These are phyloP conservation scores for Neurospora terricola DNA, from an alignment of 495 filamentous ascomycete species.

Conservation along the genomic window DNA sequence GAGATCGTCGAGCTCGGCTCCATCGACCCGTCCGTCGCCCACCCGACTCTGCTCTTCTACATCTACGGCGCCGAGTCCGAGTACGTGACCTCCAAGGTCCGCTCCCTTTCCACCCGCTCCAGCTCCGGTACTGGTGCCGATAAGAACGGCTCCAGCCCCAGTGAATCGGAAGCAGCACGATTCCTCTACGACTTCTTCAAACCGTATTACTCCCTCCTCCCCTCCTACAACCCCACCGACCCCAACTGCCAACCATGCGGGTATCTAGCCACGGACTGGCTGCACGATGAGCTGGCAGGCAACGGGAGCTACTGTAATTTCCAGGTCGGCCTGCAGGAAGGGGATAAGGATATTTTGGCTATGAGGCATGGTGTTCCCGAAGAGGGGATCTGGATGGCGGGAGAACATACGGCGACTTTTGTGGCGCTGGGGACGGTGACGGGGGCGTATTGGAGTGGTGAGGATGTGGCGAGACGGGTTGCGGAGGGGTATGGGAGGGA, in stretches of 20 bases:
- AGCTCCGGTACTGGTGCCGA: neutral
- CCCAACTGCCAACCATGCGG: slow-evolving; percentile 52
- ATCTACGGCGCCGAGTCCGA: slow-evolving; percentile 57
- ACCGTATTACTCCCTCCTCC: slow-evolving; percentile 69
- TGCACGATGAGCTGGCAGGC: slow-evolving; percentile 71
- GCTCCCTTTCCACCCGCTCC: slow-evolving; percentile 15
- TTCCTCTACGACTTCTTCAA: slow-evolving; percentile 49
- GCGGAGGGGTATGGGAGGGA: slow-evolving; percentile 20
- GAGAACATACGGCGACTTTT: slow-evolving; percentile 90
- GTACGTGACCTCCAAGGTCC: slow-evolving; percentile 32
- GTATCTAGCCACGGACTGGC: slow-evolving; percentile 68
- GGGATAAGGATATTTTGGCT: slow-evolving; percentile 59
- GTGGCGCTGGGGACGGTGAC: slow-evolving; percentile 78
- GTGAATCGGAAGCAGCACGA: slow-evolving; percentile 24
- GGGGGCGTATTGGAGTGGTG: slow-evolving; percentile 88
- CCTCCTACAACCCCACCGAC: slow-evolving; percentile 44
- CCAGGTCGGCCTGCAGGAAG: slow-evolving; percentile 64
- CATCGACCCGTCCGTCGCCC: slow-evolving; percentile 47
- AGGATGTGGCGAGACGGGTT: slow-evolving; percentile 62
- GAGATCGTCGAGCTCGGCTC: slow-evolving; percentile 70
- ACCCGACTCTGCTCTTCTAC: slow-evolving; percentile 91
- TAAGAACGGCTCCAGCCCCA: neutral
- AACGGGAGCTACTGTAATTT: slow-evolving; percentile 90
- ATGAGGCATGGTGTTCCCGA: slow-evolving; percentile 61
- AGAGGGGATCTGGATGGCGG: slow-evolving; percentile 78